Evolutionary conservation across 1,284 basidiomycete species (phyloP).

Genomic region (Apiotrichum montevideense): DNA sequence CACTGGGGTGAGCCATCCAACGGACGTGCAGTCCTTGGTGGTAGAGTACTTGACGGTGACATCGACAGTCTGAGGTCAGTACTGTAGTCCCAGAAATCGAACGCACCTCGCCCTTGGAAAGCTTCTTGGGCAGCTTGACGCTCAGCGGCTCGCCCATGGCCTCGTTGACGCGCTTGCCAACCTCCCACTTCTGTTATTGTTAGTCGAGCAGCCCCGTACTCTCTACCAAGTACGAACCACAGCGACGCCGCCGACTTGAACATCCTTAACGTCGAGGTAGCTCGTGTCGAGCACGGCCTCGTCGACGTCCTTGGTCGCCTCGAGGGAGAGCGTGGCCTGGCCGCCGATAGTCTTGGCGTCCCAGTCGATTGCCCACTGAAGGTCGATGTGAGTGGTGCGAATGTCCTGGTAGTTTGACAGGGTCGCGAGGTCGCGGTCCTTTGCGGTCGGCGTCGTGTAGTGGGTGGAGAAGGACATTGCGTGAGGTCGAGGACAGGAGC

Average conservation of each 20-base stretch:
- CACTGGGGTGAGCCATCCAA: conserved; percentile 91
- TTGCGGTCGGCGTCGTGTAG: conserved; percentile 11
- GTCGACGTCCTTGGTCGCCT: conserved; percentile 56
- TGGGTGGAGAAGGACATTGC: conserved; percentile 32
- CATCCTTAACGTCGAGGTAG: conserved; percentile 61
- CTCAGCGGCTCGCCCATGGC: conserved; percentile 46
- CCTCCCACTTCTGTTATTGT: conserved; percentile 55
- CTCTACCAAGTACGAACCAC: conserved; percentile 47
- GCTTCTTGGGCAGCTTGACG: conserved; percentile 37
- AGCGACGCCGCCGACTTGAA: conserved; percentile 54
- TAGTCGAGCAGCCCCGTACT: conserved; percentile 1
- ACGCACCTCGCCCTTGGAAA: conserved; percentile 25
- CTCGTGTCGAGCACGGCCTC: conserved; percentile 74
- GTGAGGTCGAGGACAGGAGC: neutral
- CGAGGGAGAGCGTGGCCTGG: conserved; percentile 54
- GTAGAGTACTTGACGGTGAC: conserved; percentile 67
- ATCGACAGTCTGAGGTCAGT: conserved; percentile 50
- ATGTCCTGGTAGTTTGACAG: conserved; percentile 74
- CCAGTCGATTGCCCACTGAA: conserved; percentile 84
- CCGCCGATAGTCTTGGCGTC: conserved; percentile 62
- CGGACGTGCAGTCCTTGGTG: conserved; percentile 68
- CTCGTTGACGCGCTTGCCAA: conserved; percentile 37
- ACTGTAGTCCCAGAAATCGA: conserved; percentile 10
- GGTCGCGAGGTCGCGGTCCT: conserved; percentile 59
- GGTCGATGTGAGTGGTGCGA: conserved; percentile 60